phyloP scores from a whole-genome alignment of 805 yeast species.

The Metschnikowia anglica region DNA sequence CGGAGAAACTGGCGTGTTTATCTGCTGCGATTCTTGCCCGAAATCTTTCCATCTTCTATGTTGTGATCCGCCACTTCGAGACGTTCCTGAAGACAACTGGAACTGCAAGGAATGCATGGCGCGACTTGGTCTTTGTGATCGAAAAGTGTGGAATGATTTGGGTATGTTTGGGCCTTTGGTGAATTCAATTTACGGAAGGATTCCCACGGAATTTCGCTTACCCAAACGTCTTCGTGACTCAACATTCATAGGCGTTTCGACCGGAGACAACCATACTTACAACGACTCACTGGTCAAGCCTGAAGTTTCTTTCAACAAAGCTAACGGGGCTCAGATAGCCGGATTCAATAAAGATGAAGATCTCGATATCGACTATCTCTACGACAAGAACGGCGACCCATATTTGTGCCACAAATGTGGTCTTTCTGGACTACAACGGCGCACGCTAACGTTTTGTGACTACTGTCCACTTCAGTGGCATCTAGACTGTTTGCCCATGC shows the following conservation, averaged over 20 bases:
- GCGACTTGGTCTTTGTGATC: slow-evolving; percentile 32
- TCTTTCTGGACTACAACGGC: slow-evolving; percentile 55
- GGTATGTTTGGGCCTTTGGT: slow-evolving; percentile 56
- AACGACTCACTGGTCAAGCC: slow-evolving; percentile 50
- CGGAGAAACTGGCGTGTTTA: slow-evolving; percentile 82
- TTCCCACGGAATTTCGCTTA: slow-evolving; percentile 44
- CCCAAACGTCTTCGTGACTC: slow-evolving; percentile 67
- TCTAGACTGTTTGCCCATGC: slow-evolving; percentile 79
- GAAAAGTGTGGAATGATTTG: slow-evolving; percentile 29
- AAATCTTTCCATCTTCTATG: slow-evolving; percentile 89
- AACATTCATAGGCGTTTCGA: slow-evolving; percentile 66
- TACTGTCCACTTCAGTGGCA: slow-evolving; percentile 86
- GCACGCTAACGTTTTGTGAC: slow-evolving; percentile 71
- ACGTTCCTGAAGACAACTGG: slow-evolving; percentile 89
- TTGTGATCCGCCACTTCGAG: slow-evolving; percentile 85
- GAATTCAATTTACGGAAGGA: slow-evolving; percentile 63
- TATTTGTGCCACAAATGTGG: slow-evolving; percentile 76
- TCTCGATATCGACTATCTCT: slow-evolving; percentile 60
- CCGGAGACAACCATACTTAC: slow-evolving; percentile 72
- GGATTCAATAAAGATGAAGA: slow-evolving; percentile 47
- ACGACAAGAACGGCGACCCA: slow-evolving; percentile 68
- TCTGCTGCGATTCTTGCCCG: slow-evolving; percentile 95
- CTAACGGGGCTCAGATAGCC: slow-evolving; percentile 33
- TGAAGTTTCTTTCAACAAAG: slow-evolving; percentile 42
- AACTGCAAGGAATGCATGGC: slow-evolving; percentile 73